A percentile compares a stretch with the other conserved stretches of the same genome.
Conservation (phyloP, 1,284 basidiomycete genomes). For the Ustilago curta region DNA sequence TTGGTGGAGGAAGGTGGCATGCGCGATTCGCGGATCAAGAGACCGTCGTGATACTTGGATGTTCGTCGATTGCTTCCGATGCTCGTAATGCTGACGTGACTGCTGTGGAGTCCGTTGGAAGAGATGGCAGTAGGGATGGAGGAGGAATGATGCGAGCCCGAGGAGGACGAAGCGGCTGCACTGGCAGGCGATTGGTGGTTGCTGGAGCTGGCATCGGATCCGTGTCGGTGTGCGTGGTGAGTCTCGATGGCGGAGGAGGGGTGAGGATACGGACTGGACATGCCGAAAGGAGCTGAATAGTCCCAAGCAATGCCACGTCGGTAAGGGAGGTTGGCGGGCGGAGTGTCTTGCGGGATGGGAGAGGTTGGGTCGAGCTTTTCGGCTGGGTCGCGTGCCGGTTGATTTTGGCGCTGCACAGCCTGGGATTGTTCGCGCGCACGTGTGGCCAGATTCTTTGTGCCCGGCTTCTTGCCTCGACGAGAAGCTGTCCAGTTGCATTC, state of each 20-base stretch:
- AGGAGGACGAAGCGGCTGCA: conserved; percentile 27
- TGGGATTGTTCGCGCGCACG: conserved; percentile 44
- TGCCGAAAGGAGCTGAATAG: conserved; percentile 2
- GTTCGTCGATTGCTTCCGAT: conserved; percentile 37
- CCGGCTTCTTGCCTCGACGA: conserved; percentile 47
- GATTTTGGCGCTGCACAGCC: conserved; percentile 38
- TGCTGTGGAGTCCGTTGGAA: conserved; percentile 20
- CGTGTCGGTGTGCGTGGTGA: conserved; percentile 21
- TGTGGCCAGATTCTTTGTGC: conserved; percentile 50
- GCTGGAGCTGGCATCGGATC: conserved; percentile 41
- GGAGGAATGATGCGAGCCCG: conserved; percentile 25
- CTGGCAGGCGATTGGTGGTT: conserved; percentile 43
- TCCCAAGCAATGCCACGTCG: conserved; percentile 28
- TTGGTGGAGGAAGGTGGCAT: conserved; percentile 53
- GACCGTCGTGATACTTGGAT: conserved; percentile 50
- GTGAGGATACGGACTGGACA: conserved; percentile 9
- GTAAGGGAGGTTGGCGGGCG: not conserved
- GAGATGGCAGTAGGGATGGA: conserved; percentile 27
- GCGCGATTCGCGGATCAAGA: conserved; percentile 43
- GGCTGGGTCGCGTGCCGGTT: conserved; percentile 1
- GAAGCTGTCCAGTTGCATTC: conserved; percentile 49
- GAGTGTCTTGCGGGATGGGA: conserved; percentile 14
- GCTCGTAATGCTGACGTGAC: conserved; percentile 24
- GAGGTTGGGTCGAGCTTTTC: conserved; percentile 28
- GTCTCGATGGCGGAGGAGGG: conserved; percentile 3